Evolutionary conservation across 139 green algal species (phyloP), one percentile per base, ranked within the genome.

Genomic region (Volvox reticuliferus): DNA sequence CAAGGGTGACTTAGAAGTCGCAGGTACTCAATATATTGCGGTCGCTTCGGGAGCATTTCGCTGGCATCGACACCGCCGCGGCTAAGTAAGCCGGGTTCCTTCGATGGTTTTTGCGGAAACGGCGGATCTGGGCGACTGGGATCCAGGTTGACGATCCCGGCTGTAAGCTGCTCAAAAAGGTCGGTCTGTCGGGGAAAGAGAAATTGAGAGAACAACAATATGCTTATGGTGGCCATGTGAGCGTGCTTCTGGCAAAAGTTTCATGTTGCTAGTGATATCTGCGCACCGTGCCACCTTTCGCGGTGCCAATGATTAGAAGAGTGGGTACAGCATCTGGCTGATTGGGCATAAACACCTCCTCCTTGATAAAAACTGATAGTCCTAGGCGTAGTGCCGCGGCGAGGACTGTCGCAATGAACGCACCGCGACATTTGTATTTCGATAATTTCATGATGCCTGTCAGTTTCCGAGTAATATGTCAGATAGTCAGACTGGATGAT

Each of bases 11-110:
- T 3, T 24, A 81, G 75, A 18, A 81, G 75, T 18, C 75, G 75
- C 33, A 81, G 75, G 75, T 81, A 81, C 33, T 81, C 75, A 20
- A 81, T 35, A 9, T 81, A 81, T 12, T 81, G 75, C 30, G 61
- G 32, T 13, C 75, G 75, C 75, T 81, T n/a, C 6, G 75, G 75
- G 14, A 81, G 30, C 75, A 81, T 55, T 24, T 81, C 61, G 9
- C 6, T 28, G 14, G 32, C 32, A 24, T 81, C 75, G 14, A 81
- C 17, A 1, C 75, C 75, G 33, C 75, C 75, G 9, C 75, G 32
- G 12, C 75, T 81, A 35, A 81, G 75, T 6, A 81, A 35, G 3
- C 75, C 75, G 75, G 75, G 30, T 35, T 81, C 75, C 30, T 81
- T 81, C 32, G 16, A 26, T n/a, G 75, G 75, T 33, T 19, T 61